These are phyloP conservation scores for Neonectria sp. DNA, from an alignment of 2,329 filamentous ascomycete genomes.

Conservation along the genomic window DNA sequence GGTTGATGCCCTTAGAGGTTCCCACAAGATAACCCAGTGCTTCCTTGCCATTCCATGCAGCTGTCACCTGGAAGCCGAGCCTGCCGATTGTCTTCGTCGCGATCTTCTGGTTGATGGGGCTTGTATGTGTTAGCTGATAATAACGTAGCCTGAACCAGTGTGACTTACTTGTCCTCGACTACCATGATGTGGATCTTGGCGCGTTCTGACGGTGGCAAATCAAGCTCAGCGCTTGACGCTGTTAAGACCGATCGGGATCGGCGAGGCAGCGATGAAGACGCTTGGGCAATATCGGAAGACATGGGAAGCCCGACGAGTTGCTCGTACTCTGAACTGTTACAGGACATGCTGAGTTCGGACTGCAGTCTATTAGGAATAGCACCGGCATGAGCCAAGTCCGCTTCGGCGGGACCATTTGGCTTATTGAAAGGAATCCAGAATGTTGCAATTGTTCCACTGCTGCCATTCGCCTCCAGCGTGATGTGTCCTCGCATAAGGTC, in stretches of 20 bases:
- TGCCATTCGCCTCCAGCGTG: conserved; percentile 75
- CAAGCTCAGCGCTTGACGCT: conserved; percentile 57
- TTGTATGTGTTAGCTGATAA: conserved; percentile 47
- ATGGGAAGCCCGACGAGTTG: conserved; percentile 59
- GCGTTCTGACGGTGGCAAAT: conserved; percentile 70
- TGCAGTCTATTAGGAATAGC: conserved; percentile 78
- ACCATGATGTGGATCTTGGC: conserved; percentile 79
- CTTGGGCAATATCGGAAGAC: conserved; percentile 46
- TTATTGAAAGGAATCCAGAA: conserved; percentile 87
- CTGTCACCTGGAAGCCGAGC: conserved; percentile 79
- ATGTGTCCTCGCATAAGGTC: conserved; percentile 87
- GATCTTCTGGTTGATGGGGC: conserved; percentile 81
- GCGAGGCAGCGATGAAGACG: conserved; percentile 42
- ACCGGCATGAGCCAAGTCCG: conserved; percentile 72
- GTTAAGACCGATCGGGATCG: conserved; percentile 54
- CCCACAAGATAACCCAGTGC: conserved; percentile 80
- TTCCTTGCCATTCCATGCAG: conserved; percentile 85
- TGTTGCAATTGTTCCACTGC: conserved; percentile 79
- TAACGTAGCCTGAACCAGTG: neutral
- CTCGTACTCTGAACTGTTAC: conserved; percentile 76
- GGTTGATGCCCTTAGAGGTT: conserved; percentile 64
- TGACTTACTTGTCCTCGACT: conserved; percentile 83
- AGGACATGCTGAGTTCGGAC: conserved; percentile 75
- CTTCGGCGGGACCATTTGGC: conserved; percentile 65
- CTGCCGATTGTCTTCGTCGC: conserved; percentile 82